Base-by-base conservation (phyloP, 2,329 filamentous ascomycete genomes). In the Cordyceps cicadae region DNA sequence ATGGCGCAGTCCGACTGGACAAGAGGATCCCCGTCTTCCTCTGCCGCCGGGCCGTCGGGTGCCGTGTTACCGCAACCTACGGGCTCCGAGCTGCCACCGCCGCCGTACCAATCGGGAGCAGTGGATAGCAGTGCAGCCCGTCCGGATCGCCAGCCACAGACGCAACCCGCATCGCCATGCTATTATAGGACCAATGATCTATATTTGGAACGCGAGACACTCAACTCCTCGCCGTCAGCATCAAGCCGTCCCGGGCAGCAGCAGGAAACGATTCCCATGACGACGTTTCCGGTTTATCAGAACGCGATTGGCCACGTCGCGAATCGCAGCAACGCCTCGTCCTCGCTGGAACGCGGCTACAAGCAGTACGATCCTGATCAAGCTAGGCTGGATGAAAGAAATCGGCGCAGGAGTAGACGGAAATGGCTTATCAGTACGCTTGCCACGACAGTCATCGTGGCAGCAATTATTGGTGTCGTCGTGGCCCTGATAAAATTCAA, bases 351-450 rank as follows among this genome's bases (percentile, higher is more conserved):
- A 24, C 41, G 43, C 21, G 29, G n/a, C 17, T 54, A 60, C 50
- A 60, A 60, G 26, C 50, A 54, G 58, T 60, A 54, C 15, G 21
- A 54, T 17, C 41, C 19, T 14, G 32, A 39, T 2, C 50, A 43
- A 17, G 50, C 32, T 19, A 21, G 19, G 9, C 2, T 49, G 11
- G 43, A 49, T 17, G 29, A 46, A 6, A 49, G 9, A n/a, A 21
- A 39, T 5, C 19, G 32, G 15, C 41, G 14, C n/a, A 26, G 24
- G 19, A 54, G 39, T 14, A 37, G 41, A 21, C 29, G 50, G 26
- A 54, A 60, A 19, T 59, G 56, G 56, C 48, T 59, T 3, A 59
- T 59, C 15, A 37, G 56, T 0, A 51, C 56, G 9, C 46, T 59
- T 9, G 24, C 34, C 48, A 45, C 46, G 48, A 59, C 48, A 9